Evolutionary conservation across 2,329 filamentous ascomycete species (phyloP), one percentile per base, ranked within the genome.

Genomic region (Cordyceps cicadae): DNA sequence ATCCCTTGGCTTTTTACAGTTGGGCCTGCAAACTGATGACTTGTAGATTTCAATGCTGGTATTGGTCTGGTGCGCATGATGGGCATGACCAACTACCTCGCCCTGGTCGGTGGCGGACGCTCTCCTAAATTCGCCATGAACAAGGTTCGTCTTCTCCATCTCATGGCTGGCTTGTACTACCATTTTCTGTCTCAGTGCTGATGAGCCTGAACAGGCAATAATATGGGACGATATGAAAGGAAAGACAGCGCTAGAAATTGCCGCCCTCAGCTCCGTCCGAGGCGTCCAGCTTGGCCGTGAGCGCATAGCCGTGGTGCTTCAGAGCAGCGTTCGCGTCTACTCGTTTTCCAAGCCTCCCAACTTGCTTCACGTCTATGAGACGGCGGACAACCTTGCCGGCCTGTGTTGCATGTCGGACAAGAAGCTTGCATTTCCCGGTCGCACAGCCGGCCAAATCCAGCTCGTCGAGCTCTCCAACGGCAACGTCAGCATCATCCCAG

Each of bases 401-500:
- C 76, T 97, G 9, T 92, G 90, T 68, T 89, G 87, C 69, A 77
- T 97, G 21, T 88, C 88, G 1, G 79, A 86, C 43, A 87, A 86
- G 65, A 79, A 87, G 41, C 78, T 96, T 7, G 90, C 88, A 0
- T 94, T 97, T 64, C 93, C 93, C 0, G 93, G 93, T n/a, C 83
- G 91, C 57, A 92, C 89, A 0, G 76, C 85, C 0, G 94, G 94
- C 14, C 94, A 99, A 69, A 87, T 97, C 32, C 92, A 97, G 71
- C 77, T 97, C 1, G 88, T 96, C 56, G 87, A 95, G 67, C 75
- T 95, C 12, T 79, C 80, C 19, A 90, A 86, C 0, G 86, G 87
- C 54, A 93, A 90, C 67, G 90, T 97, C 65, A 95, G 88, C 75
- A 96, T 99, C 71, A 91, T 97, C 62, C 91, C 92, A 1, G 94